A percentile compares a stretch with the other conserved stretches of the same genome.
phyloP scores from a whole-genome alignment of 441 rosid species.

The Adansonia madagascariensis region DNA sequence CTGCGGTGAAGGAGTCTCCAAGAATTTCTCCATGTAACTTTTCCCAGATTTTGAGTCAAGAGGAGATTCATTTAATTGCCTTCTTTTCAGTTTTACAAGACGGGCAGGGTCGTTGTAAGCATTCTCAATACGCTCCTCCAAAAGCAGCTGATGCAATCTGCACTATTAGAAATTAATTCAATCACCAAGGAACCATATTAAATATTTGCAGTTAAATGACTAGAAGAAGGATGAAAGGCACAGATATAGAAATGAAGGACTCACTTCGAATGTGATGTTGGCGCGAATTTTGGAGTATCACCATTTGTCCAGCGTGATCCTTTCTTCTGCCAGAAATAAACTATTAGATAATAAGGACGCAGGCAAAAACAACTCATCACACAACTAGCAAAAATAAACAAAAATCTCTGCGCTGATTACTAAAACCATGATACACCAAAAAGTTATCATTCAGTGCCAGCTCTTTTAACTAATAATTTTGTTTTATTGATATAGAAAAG shows the following conservation, averaged over 20 bases:
- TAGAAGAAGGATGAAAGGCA: constrained; percentile 21
- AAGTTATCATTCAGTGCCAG: not conserved
- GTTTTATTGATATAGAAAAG: not conserved
- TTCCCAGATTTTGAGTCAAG: constrained; percentile 68
- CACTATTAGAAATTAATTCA: constrained; percentile 43
- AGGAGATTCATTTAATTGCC: constrained; percentile 73
- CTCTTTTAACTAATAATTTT: not conserved
- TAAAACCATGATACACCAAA: not conserved
- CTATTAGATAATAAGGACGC: constrained; percentile 17
- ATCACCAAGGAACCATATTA: constrained; percentile 33
- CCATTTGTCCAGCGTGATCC: constrained; percentile 82
- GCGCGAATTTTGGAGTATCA: constrained; percentile 67
- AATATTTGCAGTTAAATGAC: constrained; percentile 14
- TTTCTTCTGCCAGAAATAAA: constrained; percentile 67
- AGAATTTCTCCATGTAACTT: constrained; percentile 90
- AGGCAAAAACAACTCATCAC: not conserved
- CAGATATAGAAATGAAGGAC: constrained; percentile 37
- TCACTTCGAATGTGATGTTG: constrained; percentile 84
- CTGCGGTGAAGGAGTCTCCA: constrained; percentile 66
- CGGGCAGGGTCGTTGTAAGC: constrained; percentile 73
- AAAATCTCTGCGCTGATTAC: not conserved
- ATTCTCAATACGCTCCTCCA: constrained; percentile 84
- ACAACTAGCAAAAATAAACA: not conserved
- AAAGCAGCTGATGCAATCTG: constrained; percentile 90
- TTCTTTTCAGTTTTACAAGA: constrained; percentile 84